Conservation (phyloP, 1,139 yeast genomes). For the Suhomyces terraborum region DNA sequence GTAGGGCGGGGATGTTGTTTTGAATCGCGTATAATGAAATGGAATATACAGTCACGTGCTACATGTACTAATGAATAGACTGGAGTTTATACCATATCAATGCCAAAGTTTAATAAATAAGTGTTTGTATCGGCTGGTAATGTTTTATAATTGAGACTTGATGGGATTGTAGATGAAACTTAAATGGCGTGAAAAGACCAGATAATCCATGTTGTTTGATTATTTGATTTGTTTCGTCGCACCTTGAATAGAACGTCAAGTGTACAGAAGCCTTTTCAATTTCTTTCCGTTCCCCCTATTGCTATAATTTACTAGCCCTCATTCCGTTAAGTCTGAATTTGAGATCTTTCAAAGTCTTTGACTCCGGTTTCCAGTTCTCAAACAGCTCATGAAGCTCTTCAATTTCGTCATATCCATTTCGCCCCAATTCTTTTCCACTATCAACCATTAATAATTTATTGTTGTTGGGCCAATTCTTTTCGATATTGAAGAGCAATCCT, state of each 20-base stretch:
- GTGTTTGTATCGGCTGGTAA: too few relatives aligned
- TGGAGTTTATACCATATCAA: neutral
- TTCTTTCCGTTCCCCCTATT: too few relatives aligned
- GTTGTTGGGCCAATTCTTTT: conserved; percentile 54
- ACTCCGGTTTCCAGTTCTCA: conserved; percentile 83
- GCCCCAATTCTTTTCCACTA: conserved; percentile 29
- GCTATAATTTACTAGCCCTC: conserved; percentile 46
- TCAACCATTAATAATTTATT: conserved; percentile 30
- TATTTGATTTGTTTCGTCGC: too few relatives aligned
- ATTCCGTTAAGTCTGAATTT: conserved; percentile 83
- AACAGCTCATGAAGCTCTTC: conserved; percentile 65
- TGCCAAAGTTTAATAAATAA: neutral
- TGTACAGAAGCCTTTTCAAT: too few relatives aligned
- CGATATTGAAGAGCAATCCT: conserved; percentile 68
- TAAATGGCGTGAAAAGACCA: too few relatives aligned
- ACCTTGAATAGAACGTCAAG: too few relatives aligned
- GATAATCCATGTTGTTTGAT: too few relatives aligned
- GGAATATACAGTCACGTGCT: conserved; percentile 1
- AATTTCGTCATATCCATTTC: conserved; percentile 54
- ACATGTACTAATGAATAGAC: neutral
- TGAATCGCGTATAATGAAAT: conserved; percentile 3
- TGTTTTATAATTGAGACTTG: too few relatives aligned
- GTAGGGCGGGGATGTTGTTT: conserved; percentile 1
- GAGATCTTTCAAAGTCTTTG: conserved; percentile 76
- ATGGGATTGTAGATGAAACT: neutral